Base-by-base conservation (phyloP, 148 eudicot species). In the Bassia scoparia region DNA sequence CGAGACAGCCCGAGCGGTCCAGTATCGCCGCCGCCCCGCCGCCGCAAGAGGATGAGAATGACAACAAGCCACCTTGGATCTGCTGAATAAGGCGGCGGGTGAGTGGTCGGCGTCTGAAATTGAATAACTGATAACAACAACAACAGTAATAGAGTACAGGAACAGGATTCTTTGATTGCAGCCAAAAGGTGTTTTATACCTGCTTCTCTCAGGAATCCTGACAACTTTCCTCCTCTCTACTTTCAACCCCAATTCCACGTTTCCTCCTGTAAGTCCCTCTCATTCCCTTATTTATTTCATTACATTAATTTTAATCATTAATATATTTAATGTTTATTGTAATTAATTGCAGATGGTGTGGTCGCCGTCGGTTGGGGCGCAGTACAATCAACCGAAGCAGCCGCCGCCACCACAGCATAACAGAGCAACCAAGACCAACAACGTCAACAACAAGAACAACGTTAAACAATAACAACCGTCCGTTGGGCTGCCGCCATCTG, bases 61-160 rank as follows among this genome's bases (percentile, higher is more conserved):
- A 58, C 7, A 79, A 79, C 18, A 67, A n/a, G 81, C 84, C 1
- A 83, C 83, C 17, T 71, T 79, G 83, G 84, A 82, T 68, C 83
- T 87, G 41, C 81, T 87, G 0, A 77, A 78, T 48, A 81, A 85
- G 60, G 91, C 89, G 1, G 93, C 91, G 0, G 96, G 84, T 3
- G 90, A 89, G 86, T 87, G 9, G 91, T 86, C n/a, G n/a, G 3
- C 77, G 82, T 71, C 81, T 86, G 82, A 82, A 88, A 60, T 64
- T 81, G 77, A 67, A 75, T n/a, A 14, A 80, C 73, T 34, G 79
- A 80, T 20, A 48, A 15, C 21, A 48, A 48, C 5, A 48, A 48
- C 21, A 48, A 49, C 21, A 52, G n/a, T n/a, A 52, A 27, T 70
- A 76, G 27, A 65, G 72, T 1, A 58, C 23, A 26, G 74, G 83